These are phyloP conservation scores for Leptographium galeiforme DNA, from an alignment of 2,329 filamentous ascomycete genomes.

Conservation along the genomic window DNA sequence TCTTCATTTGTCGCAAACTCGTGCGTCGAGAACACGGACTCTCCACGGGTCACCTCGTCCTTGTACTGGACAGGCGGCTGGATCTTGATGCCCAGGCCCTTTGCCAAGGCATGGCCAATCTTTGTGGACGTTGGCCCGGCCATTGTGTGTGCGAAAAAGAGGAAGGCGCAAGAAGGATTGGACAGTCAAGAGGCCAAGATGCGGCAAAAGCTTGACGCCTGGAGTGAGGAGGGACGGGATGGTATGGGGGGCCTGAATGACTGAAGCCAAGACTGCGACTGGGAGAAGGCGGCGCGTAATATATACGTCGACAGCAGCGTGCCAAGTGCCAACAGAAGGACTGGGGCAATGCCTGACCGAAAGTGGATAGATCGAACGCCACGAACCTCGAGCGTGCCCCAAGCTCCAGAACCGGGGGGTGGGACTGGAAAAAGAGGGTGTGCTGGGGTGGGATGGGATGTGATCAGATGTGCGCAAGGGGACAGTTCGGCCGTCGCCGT, in stretches of 20 bases:
- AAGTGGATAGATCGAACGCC: neutral
- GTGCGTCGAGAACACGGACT: slow-evolving; percentile 60
- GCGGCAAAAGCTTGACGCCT: neutral
- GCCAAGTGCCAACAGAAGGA: neutral
- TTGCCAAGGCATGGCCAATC: slow-evolving; percentile 62
- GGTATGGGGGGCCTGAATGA: neutral
- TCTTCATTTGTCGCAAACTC: slow-evolving; percentile 31
- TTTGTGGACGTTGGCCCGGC: slow-evolving; percentile 29
- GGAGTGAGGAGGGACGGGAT: neutral
- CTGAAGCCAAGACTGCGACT: neutral
- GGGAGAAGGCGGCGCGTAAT: neutral
- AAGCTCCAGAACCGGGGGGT: neutral
- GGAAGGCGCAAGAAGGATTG: neutral
- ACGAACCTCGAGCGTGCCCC: neutral
- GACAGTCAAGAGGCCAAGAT: neutral
- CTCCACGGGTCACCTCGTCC: slow-evolving; percentile 59
- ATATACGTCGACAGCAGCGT: neutral
- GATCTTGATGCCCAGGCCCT: slow-evolving; percentile 70
- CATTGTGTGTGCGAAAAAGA: slow-evolving; percentile 2
- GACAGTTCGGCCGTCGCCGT: neutral
- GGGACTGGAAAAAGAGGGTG: neutral
- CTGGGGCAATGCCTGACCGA: neutral
- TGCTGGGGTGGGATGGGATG: neutral
- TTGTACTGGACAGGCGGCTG: slow-evolving; percentile 45
- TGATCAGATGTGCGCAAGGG: neutral